These are phyloP conservation scores for Rhodotorula sp. DNA, from an alignment of 1,284 basidiomycete species.

Conservation along the genomic window DNA sequence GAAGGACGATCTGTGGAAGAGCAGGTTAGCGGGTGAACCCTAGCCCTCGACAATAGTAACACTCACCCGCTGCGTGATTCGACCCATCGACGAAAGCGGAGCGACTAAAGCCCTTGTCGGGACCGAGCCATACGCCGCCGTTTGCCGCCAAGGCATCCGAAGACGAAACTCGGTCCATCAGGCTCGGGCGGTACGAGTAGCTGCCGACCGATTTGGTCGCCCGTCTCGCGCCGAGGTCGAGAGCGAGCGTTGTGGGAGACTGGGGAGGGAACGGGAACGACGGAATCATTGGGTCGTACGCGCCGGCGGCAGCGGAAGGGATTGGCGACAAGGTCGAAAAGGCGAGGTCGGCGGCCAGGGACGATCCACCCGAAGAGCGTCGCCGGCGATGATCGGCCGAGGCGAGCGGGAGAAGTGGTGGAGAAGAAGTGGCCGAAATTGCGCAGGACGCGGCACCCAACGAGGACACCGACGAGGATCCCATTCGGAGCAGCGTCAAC, in stretches of 20 bases:
- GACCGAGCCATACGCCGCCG: neutral
- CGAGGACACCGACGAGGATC: too few species aligned
- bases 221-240: slow-evolving; percentile 19
- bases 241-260: neutral
- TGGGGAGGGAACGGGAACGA: slow-evolving; percentile 16
- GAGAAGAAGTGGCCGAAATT: neutral
- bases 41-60: too few species aligned
- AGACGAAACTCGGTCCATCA: slow-evolving; percentile 10
- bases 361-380: too few species aligned
- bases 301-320: slow-evolving; percentile 11
- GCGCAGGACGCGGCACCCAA: neutral
- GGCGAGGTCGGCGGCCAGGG: too few species aligned
- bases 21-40: too few species aligned
- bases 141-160: neutral
- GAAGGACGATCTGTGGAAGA: too few species aligned
- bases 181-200: slow-evolving; percentile 17
- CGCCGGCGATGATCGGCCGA: too few species aligned
- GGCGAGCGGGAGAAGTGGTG: neutral
- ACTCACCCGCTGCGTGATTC: too few species aligned
- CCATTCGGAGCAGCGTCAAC: neutral
- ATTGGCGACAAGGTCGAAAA: slow-evolving; percentile 22
- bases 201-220: neutral
- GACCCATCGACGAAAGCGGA: too few species aligned
- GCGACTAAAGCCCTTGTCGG: too few species aligned
- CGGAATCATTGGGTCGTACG: neutral